Base-by-base conservation (phyloP, 495 filamentous ascomycete species). In the Xylaria cubensis region DNA sequence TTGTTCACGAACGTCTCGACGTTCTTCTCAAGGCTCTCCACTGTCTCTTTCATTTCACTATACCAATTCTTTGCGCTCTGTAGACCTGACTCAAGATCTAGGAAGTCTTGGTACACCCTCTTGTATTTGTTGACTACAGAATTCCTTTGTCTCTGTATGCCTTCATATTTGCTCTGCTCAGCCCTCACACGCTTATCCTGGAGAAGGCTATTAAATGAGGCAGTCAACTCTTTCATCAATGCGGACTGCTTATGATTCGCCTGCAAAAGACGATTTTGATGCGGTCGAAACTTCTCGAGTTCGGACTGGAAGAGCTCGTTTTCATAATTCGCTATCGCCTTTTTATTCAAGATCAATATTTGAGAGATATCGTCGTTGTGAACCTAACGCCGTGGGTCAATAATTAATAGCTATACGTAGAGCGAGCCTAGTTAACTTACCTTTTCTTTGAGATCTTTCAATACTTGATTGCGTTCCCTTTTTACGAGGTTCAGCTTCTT, bases 361-460 rank as follows among this genome's bases (percentile, higher is more conserved):
- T 97, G 95, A 15, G 95, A 97, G 73, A 98, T 98, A 77, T 99
- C 97, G 75, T 99, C 97, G 76, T 90, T 92, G 82, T 96, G 96
- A 61, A 95, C 91, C 95, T 99, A 70, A 34, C 15, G 29, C 26
- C 26, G 19, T 15, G 51, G 73, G 80, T 70, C 44, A 63, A 53
- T 19, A 24, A 64, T 39, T 17, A 26, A 39, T 66, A n/a, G 8
- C 7, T 56, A 44, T 41, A 44, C 29, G 6, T 15, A 7, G n/a
- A 42, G n/a, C 32, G 21, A 42, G n/a, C 39, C 3, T 15, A 9
- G 46, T 2, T 6, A 59, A 75, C 85, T 70, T 81, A 97, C 96
- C 90, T 97, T 98, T 62, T 97, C 94, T 81, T 98, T 99, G 70
- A 98, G 83, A 80, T 99, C 96, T 82, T 97, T 97, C 73, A 99